Evolutionary conservation across 805 yeast species (phyloP), one percentile per base, ranked within the genome.

Genomic region (Cyberlindnera maritima): DNA sequence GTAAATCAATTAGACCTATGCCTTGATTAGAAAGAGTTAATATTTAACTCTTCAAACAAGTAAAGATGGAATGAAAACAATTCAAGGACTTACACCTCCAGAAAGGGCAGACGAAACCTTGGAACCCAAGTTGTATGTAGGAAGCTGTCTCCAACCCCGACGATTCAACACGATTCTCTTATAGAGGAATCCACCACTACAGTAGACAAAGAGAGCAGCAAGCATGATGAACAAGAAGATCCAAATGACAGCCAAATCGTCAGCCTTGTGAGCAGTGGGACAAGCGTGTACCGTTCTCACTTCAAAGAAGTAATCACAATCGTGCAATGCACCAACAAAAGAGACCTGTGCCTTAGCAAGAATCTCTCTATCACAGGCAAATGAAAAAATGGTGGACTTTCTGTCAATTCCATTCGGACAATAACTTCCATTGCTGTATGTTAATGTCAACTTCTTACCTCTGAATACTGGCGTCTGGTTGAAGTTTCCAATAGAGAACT

Each of bases 251-350:
- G 83, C 82, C 45, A 78, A 65, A 49, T 85, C 80, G 58, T 83
- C 83, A 12, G 75, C 78, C 55, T 81, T 77, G 43, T 83, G 81
- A 10, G 87, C 80, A 1, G 90, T 84, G 0, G 96, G 88, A 64
- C 97, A 89, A 0, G 96, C 96, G 66, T 83, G 85, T 36, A 87
- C 81, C 3, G 96, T 86, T 54, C 89, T 69, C 28, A 88, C 89
- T 60, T 89, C 96, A 63, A 89, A 89, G 59, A 84, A 78, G 63
- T 87, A 89, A 32, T 84, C 80, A 65, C 97, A 89, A 52, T 89
- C 87, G 62, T 88, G 78, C 36, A 79, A 59, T 7, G 80, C 80
- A 2, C 94, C 94, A 28, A 89, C 75, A 61, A 75, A 88, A 15
- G 86, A 75, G 1, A 88, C 70, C 31, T 79, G 71, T 0, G 91